These are phyloP conservation scores for Pseudozyma thailandica DNA, from an alignment of 1,284 basidiomycete species.

Conservation along the genomic window DNA sequence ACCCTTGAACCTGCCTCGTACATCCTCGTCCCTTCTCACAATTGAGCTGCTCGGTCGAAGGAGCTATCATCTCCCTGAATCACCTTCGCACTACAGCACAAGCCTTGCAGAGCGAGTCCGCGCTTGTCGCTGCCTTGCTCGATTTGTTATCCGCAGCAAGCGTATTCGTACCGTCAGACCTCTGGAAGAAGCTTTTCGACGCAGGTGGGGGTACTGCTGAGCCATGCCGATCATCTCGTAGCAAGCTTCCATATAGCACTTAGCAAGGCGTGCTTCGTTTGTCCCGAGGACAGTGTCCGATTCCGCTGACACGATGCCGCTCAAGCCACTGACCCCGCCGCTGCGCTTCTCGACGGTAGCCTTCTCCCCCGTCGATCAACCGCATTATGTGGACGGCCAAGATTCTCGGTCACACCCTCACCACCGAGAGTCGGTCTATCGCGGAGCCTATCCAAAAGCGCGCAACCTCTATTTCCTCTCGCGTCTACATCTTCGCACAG, in stretches of 20 bases:
- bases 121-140: too few relatives aligned
- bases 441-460: constrained; percentile 63
- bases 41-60: too few relatives aligned
- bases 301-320: constrained; percentile 22
- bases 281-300: too few relatives aligned
- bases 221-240: too few relatives aligned
- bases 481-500: constrained; percentile 57
- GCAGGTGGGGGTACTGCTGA: too few relatives aligned
- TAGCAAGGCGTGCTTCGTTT: not conserved
- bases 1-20: constrained; percentile 12
- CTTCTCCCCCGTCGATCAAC: constrained; percentile 29
- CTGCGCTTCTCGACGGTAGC: constrained; percentile 59
- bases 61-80: too few relatives aligned
- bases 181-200: too few relatives aligned
- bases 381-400: not conserved
- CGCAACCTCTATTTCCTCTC: constrained; percentile 63
- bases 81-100: too few relatives aligned
- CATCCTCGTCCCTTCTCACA: too few relatives aligned
- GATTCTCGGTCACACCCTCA: constrained; percentile 30
- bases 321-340: constrained; percentile 56
- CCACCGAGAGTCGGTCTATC: constrained; percentile 55
- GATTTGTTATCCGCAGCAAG: too few relatives aligned
- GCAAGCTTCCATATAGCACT: not conserved
- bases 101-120: too few relatives aligned
- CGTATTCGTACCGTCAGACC: too few relatives aligned